Evolutionary conservation across 164 flowering plant species (phyloP).

Genomic region (Chloranthus sessilifolius): DNA sequence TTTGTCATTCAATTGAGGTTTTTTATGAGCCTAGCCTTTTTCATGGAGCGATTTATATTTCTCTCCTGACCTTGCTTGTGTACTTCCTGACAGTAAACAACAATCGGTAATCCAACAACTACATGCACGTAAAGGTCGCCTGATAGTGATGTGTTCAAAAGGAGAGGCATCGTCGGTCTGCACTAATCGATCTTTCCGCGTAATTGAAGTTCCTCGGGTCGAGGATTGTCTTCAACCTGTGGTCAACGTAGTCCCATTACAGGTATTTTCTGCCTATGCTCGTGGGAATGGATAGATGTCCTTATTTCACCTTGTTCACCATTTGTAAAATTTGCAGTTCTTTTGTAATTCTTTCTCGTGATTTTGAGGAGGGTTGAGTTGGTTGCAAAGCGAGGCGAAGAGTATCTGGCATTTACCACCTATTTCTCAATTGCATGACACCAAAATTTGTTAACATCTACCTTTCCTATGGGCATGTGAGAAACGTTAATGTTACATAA

Average conservation of each 20-base stretch:
- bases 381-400: no score
- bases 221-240: slow-evolving; percentile 98
- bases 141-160: slow-evolving; percentile 84
- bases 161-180: slow-evolving; percentile 74
- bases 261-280: slow-evolving; percentile 41
- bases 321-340: no score
- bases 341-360: no score
- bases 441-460: no score
- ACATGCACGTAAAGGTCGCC: slow-evolving; percentile 90
- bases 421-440: neutral
- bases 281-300: no score
- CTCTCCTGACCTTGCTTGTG: slow-evolving; percentile 5
- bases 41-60: neutral
- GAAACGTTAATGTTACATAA: no score
- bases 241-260: slow-evolving; percentile 81
- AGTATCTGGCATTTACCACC: no score
- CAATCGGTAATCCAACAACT: slow-evolving; percentile 98
- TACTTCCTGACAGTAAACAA: slow-evolving; percentile 70
- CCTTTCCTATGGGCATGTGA: no score
- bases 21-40: no score
- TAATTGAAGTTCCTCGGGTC: slow-evolving; percentile 88
- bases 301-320: no score
- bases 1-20: no score
- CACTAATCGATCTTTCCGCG: slow-evolving; percentile 62
- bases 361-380: no score